Evolutionary conservation across 768 basidiomycete species (phyloP), one percentile per base, ranked within the genome.

Genomic region (Panellus pusillus): DNA sequence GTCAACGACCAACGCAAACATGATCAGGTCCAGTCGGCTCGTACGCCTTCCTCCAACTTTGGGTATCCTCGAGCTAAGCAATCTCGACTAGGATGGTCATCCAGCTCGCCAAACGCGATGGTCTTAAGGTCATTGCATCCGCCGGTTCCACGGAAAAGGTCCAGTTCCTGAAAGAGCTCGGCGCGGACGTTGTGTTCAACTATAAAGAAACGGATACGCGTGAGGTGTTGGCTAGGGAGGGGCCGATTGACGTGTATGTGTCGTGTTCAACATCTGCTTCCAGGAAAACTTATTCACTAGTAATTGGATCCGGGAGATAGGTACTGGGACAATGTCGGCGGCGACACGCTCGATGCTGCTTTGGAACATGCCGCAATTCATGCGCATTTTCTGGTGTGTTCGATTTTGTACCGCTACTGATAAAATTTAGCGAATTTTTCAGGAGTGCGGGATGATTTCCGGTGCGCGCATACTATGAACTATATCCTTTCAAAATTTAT

Each of bases 11-110:
- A 13, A 7, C 42, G 31, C 17, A 7, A 17, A 31, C 2, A 24
- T 24, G 20, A 31, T 15, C 32, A 52, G 51, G 51, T 15, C 51
- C 43, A 9, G 51, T 52, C 3, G 51, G 51, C 44, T 52, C 51
- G 51, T 52, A 46, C 17, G 51, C n/a, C 6, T 29, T 9, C 38
- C 27, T 8, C 37, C 24, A 24, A 24, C 3, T 24, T 24, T 40
- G 15, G 1, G 15, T 14, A 15, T 38, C 6, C 19, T 17, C 27
- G 3, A 4, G 4, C 20, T 4, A n/a, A 39, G 18, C 19, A 3
- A 40, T 40, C 14, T 15, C 15, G 6, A 24, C 9, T 18, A 48
- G 47, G 9, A 39, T 48, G 47, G 47, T 48, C 2, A 40, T 48
- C 36, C 47, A 48, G 9, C 37, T 48, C 8, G 47, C 47, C 29